Evolutionary conservation across 495 filamentous ascomycete genomes (phyloP).

Genomic region (Niebla homalea): DNA sequence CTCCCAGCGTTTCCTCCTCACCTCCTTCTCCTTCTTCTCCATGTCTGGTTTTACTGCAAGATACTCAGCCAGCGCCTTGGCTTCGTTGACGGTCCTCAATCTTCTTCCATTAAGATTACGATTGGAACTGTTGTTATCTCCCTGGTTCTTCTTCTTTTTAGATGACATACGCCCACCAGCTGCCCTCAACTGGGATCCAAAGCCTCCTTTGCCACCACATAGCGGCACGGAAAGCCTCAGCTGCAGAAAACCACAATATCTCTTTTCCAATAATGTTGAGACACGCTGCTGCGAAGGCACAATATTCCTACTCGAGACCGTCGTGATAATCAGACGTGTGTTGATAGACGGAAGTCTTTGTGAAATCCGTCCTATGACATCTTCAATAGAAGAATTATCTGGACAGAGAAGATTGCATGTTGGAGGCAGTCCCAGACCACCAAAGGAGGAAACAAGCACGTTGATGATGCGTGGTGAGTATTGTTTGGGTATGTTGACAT

Average conservation of each 20-base stretch:
- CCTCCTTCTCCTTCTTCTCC: conserved; percentile 83
- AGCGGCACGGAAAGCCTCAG: conserved; percentile 64
- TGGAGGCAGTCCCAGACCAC: conserved; percentile 64
- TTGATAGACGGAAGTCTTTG: conserved; percentile 44
- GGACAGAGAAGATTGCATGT: conserved; percentile 55
- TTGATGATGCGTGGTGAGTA: conserved; percentile 38
- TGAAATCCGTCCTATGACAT: conserved; percentile 50
- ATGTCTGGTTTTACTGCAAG: conserved; percentile 92
- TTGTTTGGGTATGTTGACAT: no score
- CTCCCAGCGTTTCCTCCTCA: conserved; percentile 66
- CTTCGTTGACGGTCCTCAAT: conserved; percentile 81
- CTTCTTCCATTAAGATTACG: conserved; percentile 88
- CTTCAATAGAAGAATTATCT: conserved; percentile 42
- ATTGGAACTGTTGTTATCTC: conserved; percentile 75
- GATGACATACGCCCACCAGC: conserved; percentile 96
- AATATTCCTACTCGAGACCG: conserved; percentile 63
- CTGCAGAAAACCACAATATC: conserved; percentile 55
- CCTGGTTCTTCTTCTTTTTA: conserved; percentile 73
- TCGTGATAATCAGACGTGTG: conserved; percentile 59
- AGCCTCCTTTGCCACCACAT: conserved; percentile 89
- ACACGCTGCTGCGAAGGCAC: conserved; percentile 22
- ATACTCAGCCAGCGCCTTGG: conserved; percentile 89
- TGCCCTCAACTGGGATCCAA: conserved; percentile 91
- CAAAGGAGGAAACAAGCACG: conserved; percentile 68
- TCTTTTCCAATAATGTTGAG: conserved; percentile 40